Evolutionary conservation across 208 protist genomes (phyloP), one percentile per base, ranked within the genome.

Genomic region (Trypanosomatidae sp.): DNA sequence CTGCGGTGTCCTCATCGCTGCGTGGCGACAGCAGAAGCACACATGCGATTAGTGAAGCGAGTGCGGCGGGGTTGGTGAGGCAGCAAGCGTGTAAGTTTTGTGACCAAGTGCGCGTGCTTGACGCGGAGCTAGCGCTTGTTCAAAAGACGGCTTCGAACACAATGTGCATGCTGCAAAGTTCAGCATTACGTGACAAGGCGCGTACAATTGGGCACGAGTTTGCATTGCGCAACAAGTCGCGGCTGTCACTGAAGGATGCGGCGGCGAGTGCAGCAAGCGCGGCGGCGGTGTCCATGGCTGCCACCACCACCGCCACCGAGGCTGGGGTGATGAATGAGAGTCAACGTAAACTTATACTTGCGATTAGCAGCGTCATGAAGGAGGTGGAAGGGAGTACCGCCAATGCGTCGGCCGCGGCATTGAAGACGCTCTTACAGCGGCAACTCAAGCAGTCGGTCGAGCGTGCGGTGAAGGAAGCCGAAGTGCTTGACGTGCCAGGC

Each of bases 1-100:
- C 83, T 4, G 58, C 74, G 22, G 83, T 92, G 37, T 86, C 77
- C 23, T 93, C 85, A 28, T 90, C 80, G 3, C 61, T 88, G 30
- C 42, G 56, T 10, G 85, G 74, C 5, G 80, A 90, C 44, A 66
- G 33, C 27, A 76, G 72, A 51, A 71, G 68, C 19, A 73, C 61
- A 20, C 87, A 75, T 51, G 60, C 77, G 1, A 59, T 82, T 27
- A 66, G 79, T 6, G 77, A 89, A 43, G 39, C 59, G 15, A 70
- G 66, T n/a, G 84, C 77, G 13, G 73, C 69, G 2, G 66, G 61
- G 25, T 61, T 88, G 23, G 52, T 92, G 26, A 56, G 58, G 10
- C 44, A 75, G 39, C 85, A 93, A 51, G 53, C 74, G 27, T 56
- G 60, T 44, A 70, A 75, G 66, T 80, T 90, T 58, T 85, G 74